Base-by-base conservation (phyloP, 352 stramenopile species). In the Phytophthora pseudosyringae region DNA sequence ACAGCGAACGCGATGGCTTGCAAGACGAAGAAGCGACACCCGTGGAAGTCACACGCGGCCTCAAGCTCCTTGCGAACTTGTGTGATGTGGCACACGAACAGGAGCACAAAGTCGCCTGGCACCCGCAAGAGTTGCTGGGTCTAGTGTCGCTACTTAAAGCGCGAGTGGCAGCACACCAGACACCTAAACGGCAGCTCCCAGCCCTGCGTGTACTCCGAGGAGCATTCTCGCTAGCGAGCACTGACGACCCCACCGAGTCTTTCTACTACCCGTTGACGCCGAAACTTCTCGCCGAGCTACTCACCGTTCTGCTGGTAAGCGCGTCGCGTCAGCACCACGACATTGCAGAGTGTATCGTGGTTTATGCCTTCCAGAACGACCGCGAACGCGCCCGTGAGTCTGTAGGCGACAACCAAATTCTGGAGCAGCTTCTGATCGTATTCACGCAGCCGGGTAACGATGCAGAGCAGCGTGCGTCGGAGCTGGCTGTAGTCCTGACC, bases 351-450 rank as follows among this genome's bases (percentile, higher is more conserved):
- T 44, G 57, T 15, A 59, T 89, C 5, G 71, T 91, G 2, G 76
- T 90, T 15, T 70, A 53, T n/a, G 79, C 83, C 4, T 91, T 91
- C 44, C 55, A 69, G 3, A 63, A 80, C 3, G 64, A 84, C 10
- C 39, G 65, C 0, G 52, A 71, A 0, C 56, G 74, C 13, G 75
- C 85, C 21, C 75, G 73, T 4, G 45, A 62, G 15, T 83, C 77
- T 3, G 82, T 90, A 25, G 76, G 63, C 10, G 79, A 77, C 6
- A 87, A 75, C 46, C 77, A 90, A 29, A 88, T 90, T 44, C 71
- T 91, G 0, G 80, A 91, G 56, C 83, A 87, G 40, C 53, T 90
- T 3, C 59, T 91, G 21, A 90, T 91, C 28, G 73, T 90, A 1
- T 86, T 90, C 35, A 80, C 72, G 9, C 77, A 91, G 38, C 67